Base-by-base conservation (phyloP, 345 rosid species). In the Hibiscus syriacus region DNA sequence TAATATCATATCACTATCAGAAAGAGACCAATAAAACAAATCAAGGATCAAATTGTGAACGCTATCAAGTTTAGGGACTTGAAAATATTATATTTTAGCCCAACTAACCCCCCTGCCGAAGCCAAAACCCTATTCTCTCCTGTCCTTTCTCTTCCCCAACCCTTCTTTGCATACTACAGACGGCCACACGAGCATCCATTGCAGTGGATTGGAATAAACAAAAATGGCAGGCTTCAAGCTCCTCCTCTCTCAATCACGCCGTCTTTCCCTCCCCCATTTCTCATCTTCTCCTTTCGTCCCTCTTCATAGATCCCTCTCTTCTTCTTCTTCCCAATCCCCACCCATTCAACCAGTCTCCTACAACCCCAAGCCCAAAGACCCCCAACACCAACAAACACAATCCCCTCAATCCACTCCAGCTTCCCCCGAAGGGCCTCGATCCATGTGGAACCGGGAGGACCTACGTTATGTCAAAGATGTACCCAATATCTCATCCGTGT, bases 371-470 rank as follows among this genome's bases (percentile, higher is more conserved):
- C 84, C 90, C 25, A 82, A 78, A 55, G 80, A 80, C 54, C 73
- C 20, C 32, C 32, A 36, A 0, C 58, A 36, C 14, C 55, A 34
- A 5, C 72, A 69, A 27, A 56, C 59, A 30, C 36, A 39, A 25
- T 53, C 66, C 20, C 68, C 63, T 52, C 81, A 50, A 22, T 43
- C 29, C 46, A 41, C 45, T 7, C 16, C 50, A 62, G 34, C 26
- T 17, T 0, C 45, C 64, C 43, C 66, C 12, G 57, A 64, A 64
- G 80, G 64, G 13, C 49, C 54, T 20, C 12, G 55, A 20, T n/a
- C 76, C 32, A 23, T 3, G 58, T 90, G 81, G 92, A 87, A 87
- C 19, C 85, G 91, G 13, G 95, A 86, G 69, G 99, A 94, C 55
- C 68, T 82, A 59, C 85, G 99, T 2, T 91, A 89, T 64, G 76